phyloP scores from a whole-genome alignment of 2,329 filamentous ascomycete genomes.

The Colletotrichum sp. region DNA sequence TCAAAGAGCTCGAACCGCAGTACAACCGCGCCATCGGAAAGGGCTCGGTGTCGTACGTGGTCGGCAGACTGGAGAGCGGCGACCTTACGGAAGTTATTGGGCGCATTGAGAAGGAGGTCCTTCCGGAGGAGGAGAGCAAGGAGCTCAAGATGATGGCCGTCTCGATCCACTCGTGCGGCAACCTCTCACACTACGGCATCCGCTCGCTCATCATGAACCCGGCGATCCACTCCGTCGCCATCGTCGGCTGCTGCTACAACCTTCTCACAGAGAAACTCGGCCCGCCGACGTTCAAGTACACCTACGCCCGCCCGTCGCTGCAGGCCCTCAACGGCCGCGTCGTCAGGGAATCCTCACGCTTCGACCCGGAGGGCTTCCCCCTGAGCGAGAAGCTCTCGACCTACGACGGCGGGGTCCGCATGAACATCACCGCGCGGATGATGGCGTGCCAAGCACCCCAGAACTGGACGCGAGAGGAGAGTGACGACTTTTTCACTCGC shows the following conservation, averaged over 20 bases:
- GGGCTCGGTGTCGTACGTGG: slow-evolving; percentile 78
- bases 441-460: slow-evolving; percentile 96
- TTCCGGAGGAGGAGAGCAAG: slow-evolving; percentile 28
- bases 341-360: slow-evolving; percentile 69
- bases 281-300: slow-evolving; percentile 84
- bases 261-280: slow-evolving; percentile 89
- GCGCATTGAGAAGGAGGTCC: slow-evolving; percentile 57
- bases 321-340: slow-evolving; percentile 73
- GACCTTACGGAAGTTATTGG: slow-evolving; percentile 72
- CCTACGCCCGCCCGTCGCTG: slow-evolving; percentile 73
- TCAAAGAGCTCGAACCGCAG: slow-evolving; percentile 52
- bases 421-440: slow-evolving; percentile 97
- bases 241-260: slow-evolving; percentile 99
- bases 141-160: slow-evolving; percentile 77
- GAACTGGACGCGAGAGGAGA: slow-evolving; percentile 87
- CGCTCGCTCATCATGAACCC: slow-evolving; percentile 85
- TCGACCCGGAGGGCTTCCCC: slow-evolving; percentile 90
- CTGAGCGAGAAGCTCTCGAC: slow-evolving; percentile 77
- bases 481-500: slow-evolving; percentile 85
- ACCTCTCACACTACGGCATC: slow-evolving; percentile 94
- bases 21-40: slow-evolving; percentile 66
- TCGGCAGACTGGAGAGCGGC: slow-evolving; percentile 75
- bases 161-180: slow-evolving; percentile 96
- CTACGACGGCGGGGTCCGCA: slow-evolving; percentile 70
- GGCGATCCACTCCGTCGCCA: slow-evolving; percentile 85